phyloP scores from a whole-genome alignment of 768 basidiomycete species.

The Xerocomus potaroensis region DNA sequence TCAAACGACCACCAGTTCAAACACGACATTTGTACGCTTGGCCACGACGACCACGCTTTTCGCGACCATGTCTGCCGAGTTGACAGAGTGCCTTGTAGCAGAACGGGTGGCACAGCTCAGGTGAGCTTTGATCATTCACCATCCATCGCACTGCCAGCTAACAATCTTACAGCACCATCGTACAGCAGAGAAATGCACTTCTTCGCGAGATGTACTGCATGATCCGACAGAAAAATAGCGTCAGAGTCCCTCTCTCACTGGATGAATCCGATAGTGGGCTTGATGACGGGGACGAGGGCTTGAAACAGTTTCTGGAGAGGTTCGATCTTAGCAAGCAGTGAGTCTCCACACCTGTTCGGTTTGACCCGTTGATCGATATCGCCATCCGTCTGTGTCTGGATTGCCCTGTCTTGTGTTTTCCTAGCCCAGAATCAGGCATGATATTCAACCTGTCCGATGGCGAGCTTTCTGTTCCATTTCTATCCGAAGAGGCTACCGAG shows the following conservation, averaged over 20 bases:
- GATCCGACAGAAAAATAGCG: slow-evolving; percentile 49
- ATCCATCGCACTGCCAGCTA: neutral
- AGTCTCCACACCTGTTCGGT: slow-evolving; percentile 17
- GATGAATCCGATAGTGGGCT: slow-evolving; percentile 32
- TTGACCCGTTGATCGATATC: neutral
- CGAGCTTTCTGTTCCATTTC: slow-evolving; percentile 26
- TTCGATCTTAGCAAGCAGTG: slow-evolving; percentile 54
- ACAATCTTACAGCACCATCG: slow-evolving; percentile 46
- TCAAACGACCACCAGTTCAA: too few relatives aligned
- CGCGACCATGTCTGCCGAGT: slow-evolving; percentile 22
- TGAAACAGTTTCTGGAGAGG: slow-evolving; percentile 51
- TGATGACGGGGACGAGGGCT: slow-evolving; percentile 34
- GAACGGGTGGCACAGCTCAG: slow-evolving; percentile 33
- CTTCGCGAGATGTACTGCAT: slow-evolving; percentile 69
- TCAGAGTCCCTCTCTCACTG: slow-evolving; percentile 37
- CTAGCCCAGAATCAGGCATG: slow-evolving; percentile 40
- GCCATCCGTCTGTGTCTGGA: slow-evolving; percentile 1
- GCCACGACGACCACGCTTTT: too few relatives aligned
- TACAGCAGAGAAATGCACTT: slow-evolving; percentile 63
- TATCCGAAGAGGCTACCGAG: slow-evolving; percentile 7
- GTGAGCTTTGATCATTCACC: slow-evolving; percentile 18
- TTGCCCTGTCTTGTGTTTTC: slow-evolving; percentile 6
- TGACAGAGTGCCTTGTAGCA: slow-evolving; percentile 34
- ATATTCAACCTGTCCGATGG: slow-evolving; percentile 35
- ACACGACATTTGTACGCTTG: too few relatives aligned